Percentiles rank a stretch among this genome's conserved stretches.
phyloP scores from a whole-genome alignment of 768 basidiomycete genomes.

The Suillus ampliporus region DNA sequence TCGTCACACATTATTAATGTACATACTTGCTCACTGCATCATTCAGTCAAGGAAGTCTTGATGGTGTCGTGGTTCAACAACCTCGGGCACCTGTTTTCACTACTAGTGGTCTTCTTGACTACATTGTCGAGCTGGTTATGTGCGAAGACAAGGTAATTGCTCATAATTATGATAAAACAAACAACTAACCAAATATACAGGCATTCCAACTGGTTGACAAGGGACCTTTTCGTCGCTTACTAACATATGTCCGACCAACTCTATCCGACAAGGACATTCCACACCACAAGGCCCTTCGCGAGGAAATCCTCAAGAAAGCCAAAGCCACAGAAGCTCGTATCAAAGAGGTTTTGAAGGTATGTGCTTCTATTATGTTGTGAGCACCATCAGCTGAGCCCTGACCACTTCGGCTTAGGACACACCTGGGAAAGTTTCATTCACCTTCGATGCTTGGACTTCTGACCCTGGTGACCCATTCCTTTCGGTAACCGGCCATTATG shows the following conservation, averaged over 20 bases:
- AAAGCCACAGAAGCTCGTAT: not conserved
- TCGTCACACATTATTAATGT: not conserved
- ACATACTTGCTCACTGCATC: not conserved
- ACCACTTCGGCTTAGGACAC: too few relatives aligned
- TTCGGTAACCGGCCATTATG: conserved; percentile 26
- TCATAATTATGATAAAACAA: not conserved
- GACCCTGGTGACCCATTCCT: conserved; percentile 21
- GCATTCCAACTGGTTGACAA: conserved; percentile 6
- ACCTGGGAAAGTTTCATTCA: conserved; percentile 12
- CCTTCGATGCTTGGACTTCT: conserved; percentile 24
- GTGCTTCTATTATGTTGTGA: too few relatives aligned
- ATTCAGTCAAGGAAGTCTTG: not conserved
- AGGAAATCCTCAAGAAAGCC: not conserved
- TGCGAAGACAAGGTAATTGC: not conserved
- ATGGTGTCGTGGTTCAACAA: not conserved
- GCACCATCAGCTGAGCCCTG: too few relatives aligned
- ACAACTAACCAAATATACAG: not conserved
- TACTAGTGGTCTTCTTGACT: not conserved
- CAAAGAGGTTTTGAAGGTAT: not conserved
- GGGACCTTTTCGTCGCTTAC: not conserved
- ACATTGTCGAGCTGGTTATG: not conserved
- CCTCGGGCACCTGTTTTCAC: not conserved
- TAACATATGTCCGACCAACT: not conserved
- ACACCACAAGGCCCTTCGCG: not conserved
- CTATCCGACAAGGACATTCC: conserved; percentile 2